Base-by-base conservation (phyloP, 225 moss, liverwort and hornwort species). In the Polytrichum formosum region DNA sequence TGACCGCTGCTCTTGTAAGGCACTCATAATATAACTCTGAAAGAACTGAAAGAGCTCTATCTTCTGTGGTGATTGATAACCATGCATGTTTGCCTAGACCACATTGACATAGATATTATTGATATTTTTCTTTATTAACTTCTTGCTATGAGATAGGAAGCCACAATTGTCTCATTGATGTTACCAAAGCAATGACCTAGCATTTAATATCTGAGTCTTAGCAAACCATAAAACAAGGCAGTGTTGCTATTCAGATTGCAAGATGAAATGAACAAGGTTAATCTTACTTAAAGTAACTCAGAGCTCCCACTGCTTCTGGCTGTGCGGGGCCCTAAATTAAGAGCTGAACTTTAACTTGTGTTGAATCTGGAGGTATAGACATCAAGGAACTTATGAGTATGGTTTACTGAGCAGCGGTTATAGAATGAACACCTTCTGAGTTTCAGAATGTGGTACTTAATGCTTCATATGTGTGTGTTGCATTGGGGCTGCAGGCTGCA, bases 401-500 rank as follows among this genome's bases (percentile, higher is more conserved):
- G 46, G 6, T 67, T 10, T n/a, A 28, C 33, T 53, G 46, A 28
- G 21, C 53, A 61, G 55, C 21, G 31, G 67, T 67, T 26, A 20
- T n/a, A 9, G 65, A 6, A 26, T 56, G 25, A 22, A 6, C 56
- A 28, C 7, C 37, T 26, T 18, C 21, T 26, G 55, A 71, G 26
- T 59, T 28, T 37, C 20, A 26, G 27, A 61, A 21, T 70, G 25
- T 31, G 30, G 23, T 66, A 46, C 22, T 55, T 33, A 4, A 16
- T 29, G 1, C 28, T 1, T 29, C 16, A 61, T n/a, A 26, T 54
- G 0, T 64, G 5, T 23, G 18, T 5, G 4, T 66, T 64, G 56
- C 53, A 31, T 37, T 66, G 65, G 75, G 58, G 60, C 53, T 78
- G 27, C 78, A 92, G 92, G 77, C 90, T 63, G 87, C 83, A 73